Base-by-base conservation (phyloP, 1,284 basidiomycete species). In the Malassezia caprae region DNA sequence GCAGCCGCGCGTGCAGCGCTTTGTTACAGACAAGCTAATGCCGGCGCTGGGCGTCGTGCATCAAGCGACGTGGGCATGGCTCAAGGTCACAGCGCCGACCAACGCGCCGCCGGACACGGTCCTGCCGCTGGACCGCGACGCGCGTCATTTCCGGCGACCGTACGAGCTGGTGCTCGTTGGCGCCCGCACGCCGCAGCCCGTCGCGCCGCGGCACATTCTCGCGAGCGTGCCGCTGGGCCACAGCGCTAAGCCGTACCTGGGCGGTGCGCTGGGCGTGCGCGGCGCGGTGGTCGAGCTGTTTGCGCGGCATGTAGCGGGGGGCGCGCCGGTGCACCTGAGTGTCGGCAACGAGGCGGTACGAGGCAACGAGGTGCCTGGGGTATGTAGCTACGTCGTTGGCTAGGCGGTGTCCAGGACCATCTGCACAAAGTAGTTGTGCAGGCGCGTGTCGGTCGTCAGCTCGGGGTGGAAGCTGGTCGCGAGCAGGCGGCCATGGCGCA, bases 401-500 rank as follows among this genome's bases (percentile, higher is more conserved):
- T 35, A 39, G 39, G 19, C n/a, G 26, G 34, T 8, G 8, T 8
- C 30, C 11, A 40, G 24, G 12, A 56, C 7, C 44, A 43, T 47
- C 28, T 48, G 53, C 30, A 90, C 78, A 65, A 89, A 90, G 69
- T 86, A 89, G 61, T 90, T 85, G 73, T 96, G 91, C 68, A 96
- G 86, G 31, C 93, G 82, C 53, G 82, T 78, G 73, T 98, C 93
- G 34, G 80, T 80, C 15, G 88, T 93, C 41, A 96, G 78, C 76
- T 96, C 93, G 0, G 93, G 93, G 71, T 96, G 93, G 78, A 96
- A 96, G 2, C 84, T 88, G 2, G 90, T 93, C 27, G 90, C 80
- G 48, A 96, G 78, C 69, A 90, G 84, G 35, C 79, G 79, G 17
- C 90, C 90, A 73, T 94, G 88, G 11, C 84, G 81, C 15, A 94